A percentile compares a stretch with the other conserved stretches of the same genome.
phyloP scores from a whole-genome alignment of 768 basidiomycete species.

The Mycena latifolia region DNA sequence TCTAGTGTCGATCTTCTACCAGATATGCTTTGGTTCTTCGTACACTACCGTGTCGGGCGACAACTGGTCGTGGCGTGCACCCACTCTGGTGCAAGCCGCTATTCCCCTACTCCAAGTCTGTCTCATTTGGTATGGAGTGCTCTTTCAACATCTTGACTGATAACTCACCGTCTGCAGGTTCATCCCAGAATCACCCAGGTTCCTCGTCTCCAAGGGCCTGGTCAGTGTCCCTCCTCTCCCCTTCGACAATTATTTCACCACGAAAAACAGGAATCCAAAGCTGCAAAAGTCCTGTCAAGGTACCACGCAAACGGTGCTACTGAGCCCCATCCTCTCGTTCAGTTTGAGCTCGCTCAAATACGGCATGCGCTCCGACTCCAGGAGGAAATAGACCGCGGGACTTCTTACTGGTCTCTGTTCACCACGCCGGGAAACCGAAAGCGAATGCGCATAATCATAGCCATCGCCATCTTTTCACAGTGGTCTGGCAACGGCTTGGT shows the following conservation, averaged over 20 bases:
- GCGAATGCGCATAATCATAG: constrained; percentile 76
- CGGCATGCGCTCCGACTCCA: constrained; percentile 75
- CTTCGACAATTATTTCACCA: not conserved
- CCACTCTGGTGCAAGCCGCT: constrained; percentile 71
- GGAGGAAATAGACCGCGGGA: constrained; percentile 61
- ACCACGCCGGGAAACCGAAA: constrained; percentile 75
- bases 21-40: constrained; percentile 58
- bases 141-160: not conserved
- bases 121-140: constrained; percentile 60
- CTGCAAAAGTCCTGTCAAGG: constrained; percentile 71
- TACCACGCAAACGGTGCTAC: constrained; percentile 78
- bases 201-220: constrained; percentile 70
- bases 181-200: constrained; percentile 77
- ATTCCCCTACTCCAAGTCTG: constrained; percentile 68
- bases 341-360: constrained; percentile 75
- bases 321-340: constrained; percentile 69
- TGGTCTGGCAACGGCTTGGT: constrained; percentile 84
- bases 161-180: constrained; percentile 55
- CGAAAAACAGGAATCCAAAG: constrained; percentile 62
- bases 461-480: constrained; percentile 78
- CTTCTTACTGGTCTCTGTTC: constrained; percentile 67
- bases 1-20: not conserved
- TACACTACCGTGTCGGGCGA: constrained; percentile 52
- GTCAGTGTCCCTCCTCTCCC: constrained; percentile 45
- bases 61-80: constrained; percentile 75